Evolutionary conservation across 257 asterid genomes (phyloP), one percentile per base, ranked within the genome.

Genomic region (Linderniella brevidens): DNA sequence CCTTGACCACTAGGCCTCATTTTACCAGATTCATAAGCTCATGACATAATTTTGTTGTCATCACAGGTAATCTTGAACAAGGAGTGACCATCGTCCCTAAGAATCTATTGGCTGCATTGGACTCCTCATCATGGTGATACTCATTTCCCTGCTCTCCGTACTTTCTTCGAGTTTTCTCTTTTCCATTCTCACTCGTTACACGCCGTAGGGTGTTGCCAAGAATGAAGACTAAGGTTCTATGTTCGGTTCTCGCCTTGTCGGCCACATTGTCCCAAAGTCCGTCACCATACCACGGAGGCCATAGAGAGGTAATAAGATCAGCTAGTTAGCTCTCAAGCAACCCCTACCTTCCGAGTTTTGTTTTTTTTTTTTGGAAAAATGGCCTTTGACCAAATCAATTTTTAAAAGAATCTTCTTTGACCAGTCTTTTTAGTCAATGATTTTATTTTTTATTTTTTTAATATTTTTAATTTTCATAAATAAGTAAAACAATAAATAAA

Each of bases 41-140:
- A 54, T 60, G 55, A 32, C 36, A 49, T 55, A 11, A 57, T 68
- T 3, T 6, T 25, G 32, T 68, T 52, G 56, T 62, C 53, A 16
- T 50, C 71, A 62, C 63, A 86, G 94, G 90, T 60, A 67, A 59
- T 58, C 64, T 41, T 52, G 76, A 71, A 48, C 78, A 50, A 55
- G 92, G 85, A 64, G 66, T 68, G 49, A 57, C 52, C 48, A 39
- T 64, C 59, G 67, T 75, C 49, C 77, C 63, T 13, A 62, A 57
- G 71, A 63, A 37, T 48, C 29, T 76, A 57, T 51, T 78, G 61
- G 67, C 83, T 56, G 51, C 70, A 71, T 61, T 85, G n/a, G 61
- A 73, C 59, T 76, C 92, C 60, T 71, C 61, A 39, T 62, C 92
- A 56, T 66, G 93, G 96, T 85, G 65, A 60, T 71, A 36, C 59